Evolutionary conservation across 2,329 filamentous ascomycete species (phyloP).

Genomic region (Dothideomycetes sp.): DNA sequence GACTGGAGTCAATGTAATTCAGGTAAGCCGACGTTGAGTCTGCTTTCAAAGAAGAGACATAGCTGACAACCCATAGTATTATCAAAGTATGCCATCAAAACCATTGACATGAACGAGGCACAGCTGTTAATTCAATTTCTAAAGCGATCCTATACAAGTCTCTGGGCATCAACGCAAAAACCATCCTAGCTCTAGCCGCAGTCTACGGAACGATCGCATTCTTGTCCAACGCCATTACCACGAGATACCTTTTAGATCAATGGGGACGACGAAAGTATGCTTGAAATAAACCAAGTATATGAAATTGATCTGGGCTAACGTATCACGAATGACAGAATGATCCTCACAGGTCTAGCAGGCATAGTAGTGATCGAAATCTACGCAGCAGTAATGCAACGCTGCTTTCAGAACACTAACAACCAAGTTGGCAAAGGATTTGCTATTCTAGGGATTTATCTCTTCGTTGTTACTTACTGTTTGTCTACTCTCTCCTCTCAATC

Average conservation of each 20-base stretch:
- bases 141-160: slow-evolving; percentile 46
- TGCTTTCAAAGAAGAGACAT: slow-evolving; percentile 16
- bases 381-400: slow-evolving; percentile 48
- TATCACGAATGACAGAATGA: slow-evolving; percentile 36
- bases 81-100: slow-evolving; percentile 7
- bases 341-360: slow-evolving; percentile 43
- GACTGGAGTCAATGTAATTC: slow-evolving; percentile 51
- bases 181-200: slow-evolving; percentile 45
- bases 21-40: slow-evolving; percentile 17
- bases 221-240: slow-evolving; percentile 42
- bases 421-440: slow-evolving; percentile 50
- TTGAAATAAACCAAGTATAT: background rate
- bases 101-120: too few relatives aligned
- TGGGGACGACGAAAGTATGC: slow-evolving; percentile 46
- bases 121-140: too few relatives aligned
- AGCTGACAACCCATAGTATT: slow-evolving; percentile 6
- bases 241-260: slow-evolving; percentile 45
- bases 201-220: slow-evolving; percentile 49
- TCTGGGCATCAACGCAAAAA: slow-evolving; percentile 41
- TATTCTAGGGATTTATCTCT: slow-evolving; percentile 51
- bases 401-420: slow-evolving; percentile 48
- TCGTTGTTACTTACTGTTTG: slow-evolving; percentile 47
- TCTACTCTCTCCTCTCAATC: background rate
- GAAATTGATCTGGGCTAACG: background rate
- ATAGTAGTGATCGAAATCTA: slow-evolving; percentile 51